Conservation (phyloP, 768 basidiomycete species). For the Russula vinacea region DNA sequence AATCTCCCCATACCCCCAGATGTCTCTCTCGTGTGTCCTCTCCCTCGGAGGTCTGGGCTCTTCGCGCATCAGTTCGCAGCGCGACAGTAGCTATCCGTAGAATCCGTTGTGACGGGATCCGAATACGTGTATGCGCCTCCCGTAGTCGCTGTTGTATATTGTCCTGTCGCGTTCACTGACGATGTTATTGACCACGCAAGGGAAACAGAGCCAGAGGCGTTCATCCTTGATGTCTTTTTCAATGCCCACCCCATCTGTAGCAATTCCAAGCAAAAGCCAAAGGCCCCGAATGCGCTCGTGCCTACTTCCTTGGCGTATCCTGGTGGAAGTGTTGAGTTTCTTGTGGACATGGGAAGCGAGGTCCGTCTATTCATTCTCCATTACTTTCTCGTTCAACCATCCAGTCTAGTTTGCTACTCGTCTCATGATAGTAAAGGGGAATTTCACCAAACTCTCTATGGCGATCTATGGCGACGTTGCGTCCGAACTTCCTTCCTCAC, state of each 20-base stretch:
- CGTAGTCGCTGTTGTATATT: neutral
- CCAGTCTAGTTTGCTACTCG: slow-evolving; percentile 61
- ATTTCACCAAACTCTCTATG: slow-evolving; percentile 62
- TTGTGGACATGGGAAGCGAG: slow-evolving; percentile 66
- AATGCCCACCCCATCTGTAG: slow-evolving; percentile 57
- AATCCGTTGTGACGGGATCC: neutral
- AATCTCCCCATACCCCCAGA: slow-evolving; percentile 1
- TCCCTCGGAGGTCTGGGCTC: slow-evolving; percentile 4
- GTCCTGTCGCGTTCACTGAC: neutral
- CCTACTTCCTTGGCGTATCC: slow-evolving; percentile 70
- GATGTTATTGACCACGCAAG: slow-evolving; percentile 38
- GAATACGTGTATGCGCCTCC: neutral
- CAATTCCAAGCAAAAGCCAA: slow-evolving; percentile 54
- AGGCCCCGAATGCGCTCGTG: slow-evolving; percentile 66
- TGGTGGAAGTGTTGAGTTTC: slow-evolving; percentile 63
- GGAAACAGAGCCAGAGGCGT: slow-evolving; percentile 66
- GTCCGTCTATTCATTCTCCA: slow-evolving; percentile 40
- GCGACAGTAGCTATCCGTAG: neutral
- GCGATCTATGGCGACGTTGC: slow-evolving; percentile 58
- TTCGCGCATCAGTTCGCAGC: neutral
- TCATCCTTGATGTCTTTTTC: slow-evolving; percentile 72
- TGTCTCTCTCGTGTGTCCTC: neutral
- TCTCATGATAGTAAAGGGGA: slow-evolving; percentile 77
- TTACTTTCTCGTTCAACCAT: slow-evolving; percentile 11
- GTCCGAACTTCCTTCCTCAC: slow-evolving; percentile 42